Conservation (phyloP, 108 stramenopile genomes). For the Skeletonema marinoi region DNA sequence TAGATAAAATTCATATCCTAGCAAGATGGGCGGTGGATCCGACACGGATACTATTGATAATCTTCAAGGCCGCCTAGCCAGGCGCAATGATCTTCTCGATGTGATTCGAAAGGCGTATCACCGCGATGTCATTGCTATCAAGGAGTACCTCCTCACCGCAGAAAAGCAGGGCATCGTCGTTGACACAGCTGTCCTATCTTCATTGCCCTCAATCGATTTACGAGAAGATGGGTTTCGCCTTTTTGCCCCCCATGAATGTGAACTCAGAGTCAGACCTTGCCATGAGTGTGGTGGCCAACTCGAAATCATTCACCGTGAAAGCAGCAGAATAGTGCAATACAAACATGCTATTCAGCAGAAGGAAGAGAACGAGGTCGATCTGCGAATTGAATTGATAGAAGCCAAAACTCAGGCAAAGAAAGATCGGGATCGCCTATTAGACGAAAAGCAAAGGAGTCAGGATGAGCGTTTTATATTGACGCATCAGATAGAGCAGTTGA, state of each 20-base stretch:
- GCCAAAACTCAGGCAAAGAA: slow-evolving; percentile 33
- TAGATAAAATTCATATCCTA: too few species aligned
- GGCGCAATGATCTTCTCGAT: slow-evolving; percentile 47
- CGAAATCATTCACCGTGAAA: slow-evolving; percentile 52
- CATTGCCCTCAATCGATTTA: slow-evolving; percentile 52
- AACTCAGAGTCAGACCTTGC: slow-evolving; percentile 41
- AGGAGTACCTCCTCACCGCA: slow-evolving; percentile 39
- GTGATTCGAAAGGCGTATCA: slow-evolving; percentile 54
- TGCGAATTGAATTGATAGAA: slow-evolving; percentile 31
- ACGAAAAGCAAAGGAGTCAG: slow-evolving; percentile 5
- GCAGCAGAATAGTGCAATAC: slow-evolving; percentile 38
- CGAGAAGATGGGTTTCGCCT: slow-evolving; percentile 33
- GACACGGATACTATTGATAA: neutral
- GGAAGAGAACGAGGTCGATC: slow-evolving; percentile 24
- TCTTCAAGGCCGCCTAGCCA: neutral
- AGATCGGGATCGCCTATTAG: slow-evolving; percentile 16
- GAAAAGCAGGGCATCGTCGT: slow-evolving; percentile 3
- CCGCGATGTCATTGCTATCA: slow-evolving; percentile 46
- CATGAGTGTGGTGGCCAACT: slow-evolving; percentile 42
- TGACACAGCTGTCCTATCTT: slow-evolving; percentile 6
- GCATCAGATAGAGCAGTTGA: slow-evolving; percentile 34
- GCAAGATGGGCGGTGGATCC: neutral
- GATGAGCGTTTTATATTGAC: slow-evolving; percentile 27
- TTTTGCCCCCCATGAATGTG: slow-evolving; percentile 55
- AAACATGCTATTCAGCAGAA: slow-evolving; percentile 36